Evolutionary conservation across 257 asterid species (phyloP), one percentile per base, ranked within the genome.

Genomic region (Nicotiana sylvestris): DNA sequence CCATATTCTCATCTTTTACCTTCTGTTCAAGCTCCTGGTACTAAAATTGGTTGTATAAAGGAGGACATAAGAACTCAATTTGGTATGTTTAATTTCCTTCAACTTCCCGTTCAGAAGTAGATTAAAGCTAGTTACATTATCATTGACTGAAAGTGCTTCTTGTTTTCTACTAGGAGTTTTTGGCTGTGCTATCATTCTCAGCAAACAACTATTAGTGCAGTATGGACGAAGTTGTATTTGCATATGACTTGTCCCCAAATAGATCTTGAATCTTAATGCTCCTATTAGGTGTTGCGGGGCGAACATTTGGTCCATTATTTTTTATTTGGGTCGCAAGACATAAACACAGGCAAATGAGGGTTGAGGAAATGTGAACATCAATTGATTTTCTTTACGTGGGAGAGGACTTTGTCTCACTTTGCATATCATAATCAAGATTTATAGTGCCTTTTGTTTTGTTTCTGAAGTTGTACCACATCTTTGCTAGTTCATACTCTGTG

Each of bases 1-100:
- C 97, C 97, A 10, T 95, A 90, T 88, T 88, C 92, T 49, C 81
- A 87, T 81, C 82, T 84, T 82, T 87, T 95, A 60, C 98, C 98
- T 66, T 85, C 76, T 49, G 93, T 95, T 33, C 95, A 86, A 83
- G 91, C 97, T 69, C 98, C 98, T n/a, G 98, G 98, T 60, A 89
- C 96, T 86, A 83, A 87, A 58, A 89, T 93, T 84, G 91, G 91
- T 81, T 84, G 77, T 78, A 87, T 95, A 86, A 89, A 85, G 86
- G 98, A 92, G 86, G 86, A 86, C 66, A 85, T 93, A 79, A 91
- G 92, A 83, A 86, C 86, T 33, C 80, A 80, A 1, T 88, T 81
- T 64, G 98, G 98, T 95, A 92, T 2, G 90, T 60, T 81, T 83
- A 43, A 13, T 64, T 57, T 60, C 55, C 72, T 60, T n/a, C 55